A percentile compares a stretch with the other conserved stretches of the same genome.
Evolutionary conservation across 768 basidiomycete species (phyloP).

Genomic region (Rhodotorula toruloides): DNA sequence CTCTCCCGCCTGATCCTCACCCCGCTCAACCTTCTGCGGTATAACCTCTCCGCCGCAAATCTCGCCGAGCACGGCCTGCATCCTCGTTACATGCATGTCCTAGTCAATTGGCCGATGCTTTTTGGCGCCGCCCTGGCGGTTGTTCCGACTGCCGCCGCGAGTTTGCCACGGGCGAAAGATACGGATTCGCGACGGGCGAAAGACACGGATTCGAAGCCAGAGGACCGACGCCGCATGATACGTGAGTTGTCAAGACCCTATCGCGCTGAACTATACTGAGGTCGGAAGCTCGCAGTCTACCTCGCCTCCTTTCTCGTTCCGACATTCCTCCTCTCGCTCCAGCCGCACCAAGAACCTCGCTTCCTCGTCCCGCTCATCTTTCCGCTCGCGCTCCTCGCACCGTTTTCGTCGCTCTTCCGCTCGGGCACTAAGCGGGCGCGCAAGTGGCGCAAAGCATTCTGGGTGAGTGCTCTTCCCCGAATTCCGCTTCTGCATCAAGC

Average conservation of each 20-base stretch:
- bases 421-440: not conserved
- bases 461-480: conserved; percentile 3
- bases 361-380: conserved; percentile 40
- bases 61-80: conserved; percentile 40
- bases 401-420: not conserved
- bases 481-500: not conserved
- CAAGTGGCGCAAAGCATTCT: not conserved
- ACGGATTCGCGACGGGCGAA: not conserved
- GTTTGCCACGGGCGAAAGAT: not conserved
- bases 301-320: conserved; percentile 14
- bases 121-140: conserved; percentile 16
- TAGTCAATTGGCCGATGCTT: conserved; percentile 37
- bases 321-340: conserved; percentile 24
- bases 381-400: conserved; percentile 14
- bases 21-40: conserved; percentile 36
- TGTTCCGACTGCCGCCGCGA: not conserved
- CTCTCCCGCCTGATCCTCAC: conserved; percentile 13
- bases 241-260: not conserved
- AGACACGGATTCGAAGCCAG: not conserved
- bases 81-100: conserved; percentile 31
- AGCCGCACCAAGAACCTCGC: conserved; percentile 41
- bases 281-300: not conserved
- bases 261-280: too few relatives aligned
- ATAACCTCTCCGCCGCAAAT: conserved; percentile 32
- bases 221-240: too few relatives aligned